Percentiles rank a stretch among this genome's conserved stretches.
Conservation (phyloP, 345 rosid genomes). For the Leavenworthia alabamica region DNA sequence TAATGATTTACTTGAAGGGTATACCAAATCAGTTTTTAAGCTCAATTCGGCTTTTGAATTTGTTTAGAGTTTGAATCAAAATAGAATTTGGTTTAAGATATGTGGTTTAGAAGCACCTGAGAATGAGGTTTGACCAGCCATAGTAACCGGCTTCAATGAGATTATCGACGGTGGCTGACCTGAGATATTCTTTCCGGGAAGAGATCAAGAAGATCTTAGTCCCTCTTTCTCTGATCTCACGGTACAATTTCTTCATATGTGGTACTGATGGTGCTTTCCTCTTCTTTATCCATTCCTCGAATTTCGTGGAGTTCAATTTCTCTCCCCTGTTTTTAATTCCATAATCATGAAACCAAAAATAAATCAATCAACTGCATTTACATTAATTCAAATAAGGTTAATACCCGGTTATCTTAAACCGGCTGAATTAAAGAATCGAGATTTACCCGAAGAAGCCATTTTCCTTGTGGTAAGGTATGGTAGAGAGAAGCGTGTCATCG, state of each 20-base stretch:
- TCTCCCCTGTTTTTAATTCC: slow-evolving; percentile 47
- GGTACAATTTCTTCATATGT: slow-evolving; percentile 48
- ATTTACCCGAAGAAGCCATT: slow-evolving; percentile 55
- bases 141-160: slow-evolving; percentile 77
- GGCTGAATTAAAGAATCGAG: background rate
- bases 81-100: background rate
- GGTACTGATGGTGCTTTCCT: slow-evolving; percentile 60
- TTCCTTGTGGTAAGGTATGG: slow-evolving; percentile 61
- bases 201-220: slow-evolving; percentile 71
- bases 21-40: slow-evolving; percentile 1
- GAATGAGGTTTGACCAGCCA: slow-evolving; percentile 63
- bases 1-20: background rate
- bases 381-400: background rate
- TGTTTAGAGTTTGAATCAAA: background rate
- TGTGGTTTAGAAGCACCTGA: slow-evolving; percentile 44
- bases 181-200: slow-evolving; percentile 57
- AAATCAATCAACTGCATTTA: background rate
- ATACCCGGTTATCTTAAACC: background rate
- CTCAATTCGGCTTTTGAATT: background rate
- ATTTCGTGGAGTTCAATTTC: slow-evolving; percentile 42
- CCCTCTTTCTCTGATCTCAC: slow-evolving; percentile 56
- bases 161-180: slow-evolving; percentile 75
- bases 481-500: slow-evolving; percentile 69
- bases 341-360: background rate
- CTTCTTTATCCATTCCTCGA: slow-evolving; percentile 60